Base-by-base conservation (phyloP, 164 flowering plant genomes). In the Magnolia sinica region DNA sequence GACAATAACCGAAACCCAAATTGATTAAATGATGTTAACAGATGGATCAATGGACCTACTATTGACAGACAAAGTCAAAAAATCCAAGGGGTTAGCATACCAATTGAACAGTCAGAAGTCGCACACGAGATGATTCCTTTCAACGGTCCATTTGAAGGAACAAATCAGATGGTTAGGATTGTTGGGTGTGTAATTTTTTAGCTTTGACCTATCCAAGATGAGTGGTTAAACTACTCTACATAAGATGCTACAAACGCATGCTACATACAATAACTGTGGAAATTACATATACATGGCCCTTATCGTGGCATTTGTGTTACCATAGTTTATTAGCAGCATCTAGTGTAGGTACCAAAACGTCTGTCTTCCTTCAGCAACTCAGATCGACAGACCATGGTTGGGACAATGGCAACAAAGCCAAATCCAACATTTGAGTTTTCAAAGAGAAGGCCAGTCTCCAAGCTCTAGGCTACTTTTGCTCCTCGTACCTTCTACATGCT, bases 401-500 rank as follows among this genome's bases (percentile, higher is more conserved):
- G 31, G 18, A 18, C 50, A 19, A 68, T 68, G 71, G n/a, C 29
- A 31, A 14, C 18, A 31, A 16, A n/a, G 55, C 73, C 73, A 20
- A 49, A 20, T 68, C 50, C 71, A 68, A 7, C n/a, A 24, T 29
- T 18, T 19, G 27, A 31, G 13, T 70, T 49, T 24, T 49, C 22
- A 18, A 50, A 70, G 22, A 45, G 27, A n/a, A 50, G 22, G 3
- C 19, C 0, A 23, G 1, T 11, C n/a, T 3, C n/a, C 8, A 45
- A 73, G 13, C n/a, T 24, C 18, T 29, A 61, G 29, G 67, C 14
- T 6, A 8, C 19, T 19, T 73, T 31, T 31, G 51, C 11, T 10
- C 72, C 87, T 73, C 87, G 88, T 20, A 73, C 81, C 84, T 82
- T 86, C 95, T 93, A 92, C 75, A 65, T 68, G 70, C 86, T 80